Conservation (phyloP, 2,329 filamentous ascomycete genomes). For the Colletotrichum tanaceti region DNA sequence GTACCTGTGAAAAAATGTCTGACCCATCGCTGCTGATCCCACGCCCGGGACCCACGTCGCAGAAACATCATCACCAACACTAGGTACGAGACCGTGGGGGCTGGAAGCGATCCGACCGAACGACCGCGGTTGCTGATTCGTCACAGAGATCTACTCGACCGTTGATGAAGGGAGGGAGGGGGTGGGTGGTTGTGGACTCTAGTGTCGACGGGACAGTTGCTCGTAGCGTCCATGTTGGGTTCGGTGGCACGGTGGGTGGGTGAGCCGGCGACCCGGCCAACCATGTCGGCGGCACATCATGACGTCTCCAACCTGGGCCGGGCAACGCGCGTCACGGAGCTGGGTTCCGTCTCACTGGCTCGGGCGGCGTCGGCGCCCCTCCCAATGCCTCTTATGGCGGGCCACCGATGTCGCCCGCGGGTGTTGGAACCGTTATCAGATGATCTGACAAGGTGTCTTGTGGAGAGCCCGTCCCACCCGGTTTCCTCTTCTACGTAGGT, state of each 20-base stretch:
- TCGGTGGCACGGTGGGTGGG: too few species aligned
- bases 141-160: constrained; percentile 21
- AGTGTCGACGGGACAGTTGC: constrained; percentile 3
- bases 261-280: constrained; percentile 1
- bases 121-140: constrained; percentile 47
- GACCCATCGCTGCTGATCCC: constrained; percentile 26
- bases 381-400: background rate
- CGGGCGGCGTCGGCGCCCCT: constrained; percentile 2
- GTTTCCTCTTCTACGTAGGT: constrained; percentile 30
- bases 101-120: constrained; percentile 49
- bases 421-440: constrained; percentile 31
- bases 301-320: background rate
- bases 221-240: constrained; percentile 4
- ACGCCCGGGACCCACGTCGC: constrained; percentile 23
- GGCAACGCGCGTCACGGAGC: background rate
- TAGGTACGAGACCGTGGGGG: constrained; percentile 53
- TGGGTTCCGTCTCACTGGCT: constrained; percentile 4
- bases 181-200: background rate
- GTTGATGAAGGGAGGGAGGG: constrained; percentile 5
- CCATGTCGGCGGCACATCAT: background rate
- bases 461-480: constrained; percentile 9
- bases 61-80: constrained; percentile 8
- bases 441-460: constrained; percentile 34
- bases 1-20: constrained; percentile 4
- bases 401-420: constrained; percentile 1